A percentile compares a stretch with the other conserved stretches of the same genome.
These are phyloP conservation scores for Phlegmacium glaucopus DNA, from an alignment of 768 basidiomycete species.

Conservation along the genomic window DNA sequence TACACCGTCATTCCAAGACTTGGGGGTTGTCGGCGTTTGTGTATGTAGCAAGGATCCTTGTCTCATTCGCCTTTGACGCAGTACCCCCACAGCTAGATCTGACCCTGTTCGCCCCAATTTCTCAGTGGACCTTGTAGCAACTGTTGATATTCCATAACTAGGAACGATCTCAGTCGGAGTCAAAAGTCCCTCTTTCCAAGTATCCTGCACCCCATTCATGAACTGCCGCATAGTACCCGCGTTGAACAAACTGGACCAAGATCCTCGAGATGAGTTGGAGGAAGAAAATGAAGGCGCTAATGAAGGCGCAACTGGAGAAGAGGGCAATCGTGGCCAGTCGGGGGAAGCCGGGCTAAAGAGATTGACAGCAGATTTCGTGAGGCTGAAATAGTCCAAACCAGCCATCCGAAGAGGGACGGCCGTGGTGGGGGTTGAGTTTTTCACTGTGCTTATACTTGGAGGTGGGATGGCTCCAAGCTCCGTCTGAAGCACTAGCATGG, in stretches of 20 bases:
- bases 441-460: slow-evolving; percentile 8
- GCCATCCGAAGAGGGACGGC: slow-evolving; percentile 13
- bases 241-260: slow-evolving; percentile 80
- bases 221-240: slow-evolving; percentile 65
- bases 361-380: slow-evolving; percentile 31
- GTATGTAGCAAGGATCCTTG: slow-evolving; percentile 1
- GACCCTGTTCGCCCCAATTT: slow-evolving; percentile 9
- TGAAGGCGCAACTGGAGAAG: slow-evolving; percentile 34
- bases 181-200: slow-evolving; percentile 40
- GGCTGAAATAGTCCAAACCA: slow-evolving; percentile 60
- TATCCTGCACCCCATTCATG: slow-evolving; percentile 59
- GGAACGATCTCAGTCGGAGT: slow-evolving; percentile 33
- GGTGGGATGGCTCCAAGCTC: slow-evolving; percentile 17
- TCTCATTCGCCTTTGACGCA: too few relatives aligned
- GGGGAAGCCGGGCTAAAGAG: slow-evolving; percentile 43
- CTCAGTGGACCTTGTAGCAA: slow-evolving; percentile 14
- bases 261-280: slow-evolving; percentile 66
- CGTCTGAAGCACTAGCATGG: slow-evolving; percentile 61
- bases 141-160: slow-evolving; percentile 19
- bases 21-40: slow-evolving; percentile 35
- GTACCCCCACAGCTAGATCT: slow-evolving; percentile 11
- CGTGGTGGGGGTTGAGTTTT: slow-evolving; percentile 5
- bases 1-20: slow-evolving; percentile 52
- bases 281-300: slow-evolving; percentile 42
- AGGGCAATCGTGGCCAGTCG: slow-evolving; percentile 49